Evolutionary conservation across 192 early-diverging fungal species (phyloP), one percentile per base, ranked within the genome.

Genomic region (Mortierella claussenii): DNA sequence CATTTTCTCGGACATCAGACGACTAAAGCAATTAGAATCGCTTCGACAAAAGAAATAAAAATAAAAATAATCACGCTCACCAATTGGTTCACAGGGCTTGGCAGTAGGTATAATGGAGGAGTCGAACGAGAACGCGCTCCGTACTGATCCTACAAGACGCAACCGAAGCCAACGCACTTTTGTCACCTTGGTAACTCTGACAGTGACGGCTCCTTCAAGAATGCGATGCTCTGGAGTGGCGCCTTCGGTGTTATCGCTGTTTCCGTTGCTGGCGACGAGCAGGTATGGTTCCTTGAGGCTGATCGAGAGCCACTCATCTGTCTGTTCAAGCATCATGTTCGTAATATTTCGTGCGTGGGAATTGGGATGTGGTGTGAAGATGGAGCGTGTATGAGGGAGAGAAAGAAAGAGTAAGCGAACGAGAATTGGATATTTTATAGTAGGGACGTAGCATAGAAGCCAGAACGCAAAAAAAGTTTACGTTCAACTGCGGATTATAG

Each of bases 161-260:
- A 66, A 17, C 21, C 54, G 53, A 27, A 66, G 34, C 18, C 52
- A 42, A 18, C 64, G 64, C 0, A 56, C 54, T 11, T 56, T 65
- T 45, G 33, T 66, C 9, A 44, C 24, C 24, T 66, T 55, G 23
- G 34, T 37, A 23, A 66, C 18, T 8, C 6, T 56, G 18, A 65
- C 13, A 17, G 40, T 24, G 11, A 65, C 23, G 3, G 50, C 20
- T 33, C 62, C 62, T 33, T 52, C 51, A 10, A 65, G 17, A 20
- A 26, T 6, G 42, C n/a, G 26, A 30, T 37, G 27, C 2, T 26
- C 27, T 55, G 17, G 3, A 18, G 27, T 23, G 11, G 32, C 5
- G 15, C 20, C n/a, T n/a, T n/a, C n/a, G n/a, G n/a, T n/a, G n/a
- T n/a, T n/a, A n/a, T n/a, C n/a, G n/a, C n/a, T n/a, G n/a, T n/a